Conservation (phyloP, 805 yeast species). For the Starmerella riodocensis region DNA sequence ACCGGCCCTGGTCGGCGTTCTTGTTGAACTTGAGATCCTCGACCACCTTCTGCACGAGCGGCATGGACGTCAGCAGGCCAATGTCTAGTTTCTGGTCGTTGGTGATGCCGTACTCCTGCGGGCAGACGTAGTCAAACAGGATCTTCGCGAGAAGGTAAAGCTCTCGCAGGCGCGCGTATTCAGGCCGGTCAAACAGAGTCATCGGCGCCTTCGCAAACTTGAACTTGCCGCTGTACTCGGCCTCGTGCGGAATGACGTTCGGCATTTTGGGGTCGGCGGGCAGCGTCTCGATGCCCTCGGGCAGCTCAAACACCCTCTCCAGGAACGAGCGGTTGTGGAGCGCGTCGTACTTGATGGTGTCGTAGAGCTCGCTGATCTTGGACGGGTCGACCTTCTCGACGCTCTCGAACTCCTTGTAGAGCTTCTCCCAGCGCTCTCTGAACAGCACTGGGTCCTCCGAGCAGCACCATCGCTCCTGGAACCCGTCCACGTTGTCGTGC, state of each 20-base stretch:
- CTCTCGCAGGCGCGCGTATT: conserved; percentile 71
- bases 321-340: conserved; percentile 84
- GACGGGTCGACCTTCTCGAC: conserved; percentile 97
- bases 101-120: conserved; percentile 96
- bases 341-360: conserved; percentile 97
- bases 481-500: conserved; percentile 46
- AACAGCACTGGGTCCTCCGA: conserved; percentile 85
- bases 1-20: conserved; percentile 69
- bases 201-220: conserved; percentile 25
- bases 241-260: conserved; percentile 23
- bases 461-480: conserved; percentile 88
- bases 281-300: conserved; percentile 19
- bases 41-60: conserved; percentile 77
- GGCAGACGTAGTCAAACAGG: conserved; percentile 91
- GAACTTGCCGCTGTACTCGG: conserved; percentile 24
- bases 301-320: conserved; percentile 55
- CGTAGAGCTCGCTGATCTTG: conserved; percentile 89
- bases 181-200: conserved; percentile 61
- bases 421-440: conserved; percentile 93
- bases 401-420: conserved; percentile 78
- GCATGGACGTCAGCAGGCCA: conserved; percentile 86
- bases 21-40: conserved; percentile 70
- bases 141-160: conserved; percentile 83
- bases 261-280: conserved; percentile 34
- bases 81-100: conserved; percentile 91